Evolutionary conservation across 2,329 filamentous ascomycete species (phyloP), one percentile per base, ranked within the genome.

Genomic region (Rhinocladiella mackenziei): DNA sequence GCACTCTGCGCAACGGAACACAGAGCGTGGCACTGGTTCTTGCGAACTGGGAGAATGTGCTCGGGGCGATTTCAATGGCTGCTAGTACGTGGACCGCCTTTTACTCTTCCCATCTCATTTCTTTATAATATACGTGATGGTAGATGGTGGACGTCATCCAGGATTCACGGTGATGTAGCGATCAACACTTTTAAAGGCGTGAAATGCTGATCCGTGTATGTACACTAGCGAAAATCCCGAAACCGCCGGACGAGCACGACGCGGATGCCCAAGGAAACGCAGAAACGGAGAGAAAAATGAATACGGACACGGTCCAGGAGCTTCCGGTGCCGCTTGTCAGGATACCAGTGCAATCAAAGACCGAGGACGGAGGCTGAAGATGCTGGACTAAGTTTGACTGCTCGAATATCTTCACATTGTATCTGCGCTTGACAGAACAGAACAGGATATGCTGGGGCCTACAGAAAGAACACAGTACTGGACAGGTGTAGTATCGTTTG

Each of bases 11-110:
- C 28, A 72, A 80, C 59, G 80, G 80, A 11, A 80, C 80, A 4
- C 77, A 83, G 70, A 78, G 78, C 49, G 77, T 83, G 45, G 79
- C 79, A 42, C 77, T 75, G 33, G 80, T 83, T n/a, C 69, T 83
- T 58, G 74, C 76, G 28, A 83, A 83, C 58, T 83, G 80, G 80
- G 75, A 80, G 40, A 81, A 78, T 55, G 79, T 83, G 19, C 62
- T 83, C 36, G 68, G 77, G 39, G 78, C 79, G 32, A 81, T 83
- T 47, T 73, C 74, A 50, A 80, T 83, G 73, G 79, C 80, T 42
- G 80, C 76, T 41, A 71, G 77, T 81, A 70, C 65, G 75, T 66
- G 32, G 44, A 23, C 13, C 11, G 17, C 15, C 15, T 13, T 14
- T 10, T 34, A 18, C 19, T 13, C 17, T 36, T 33, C 23, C 23